phyloP scores from a whole-genome alignment of 495 filamentous ascomycete genomes.

The Lophium mytilinum region DNA sequence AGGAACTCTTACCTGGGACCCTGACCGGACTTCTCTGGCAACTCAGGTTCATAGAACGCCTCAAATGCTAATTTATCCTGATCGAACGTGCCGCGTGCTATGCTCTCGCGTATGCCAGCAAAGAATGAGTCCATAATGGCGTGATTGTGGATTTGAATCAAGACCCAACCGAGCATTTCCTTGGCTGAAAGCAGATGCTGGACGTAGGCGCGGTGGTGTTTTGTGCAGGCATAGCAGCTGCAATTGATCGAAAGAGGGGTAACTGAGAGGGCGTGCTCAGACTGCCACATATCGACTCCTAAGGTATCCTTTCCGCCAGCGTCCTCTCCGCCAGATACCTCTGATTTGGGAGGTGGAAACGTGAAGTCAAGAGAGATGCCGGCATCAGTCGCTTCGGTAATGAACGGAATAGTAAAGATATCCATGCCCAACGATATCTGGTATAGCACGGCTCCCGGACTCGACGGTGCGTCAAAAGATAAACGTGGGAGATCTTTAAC shows the following conservation, averaged over 20 bases:
- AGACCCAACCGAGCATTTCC: slow-evolving; percentile 93
- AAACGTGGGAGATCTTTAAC: slow-evolving; percentile 60
- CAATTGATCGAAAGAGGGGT: slow-evolving; percentile 54
- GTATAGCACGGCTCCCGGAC: slow-evolving; percentile 66
- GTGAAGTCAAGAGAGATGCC: slow-evolving; percentile 77
- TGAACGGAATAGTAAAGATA: slow-evolving; percentile 66
- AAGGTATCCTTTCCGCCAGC: slow-evolving; percentile 37
- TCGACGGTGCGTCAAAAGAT: slow-evolving; percentile 55
- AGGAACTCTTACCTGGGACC: slow-evolving; percentile 54
- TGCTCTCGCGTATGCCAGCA: slow-evolving; percentile 51
- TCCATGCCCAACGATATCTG: slow-evolving; percentile 72
- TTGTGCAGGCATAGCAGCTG: slow-evolving; percentile 73
- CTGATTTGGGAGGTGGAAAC: slow-evolving; percentile 48
- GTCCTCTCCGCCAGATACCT: neutral
- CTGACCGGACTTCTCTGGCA: slow-evolving; percentile 67
- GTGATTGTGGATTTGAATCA: slow-evolving; percentile 87
- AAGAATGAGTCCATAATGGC: slow-evolving; percentile 68
- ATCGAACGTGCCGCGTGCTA: slow-evolving; percentile 56
- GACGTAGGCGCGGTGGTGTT: slow-evolving; percentile 79
- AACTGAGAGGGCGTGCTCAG: slow-evolving; percentile 47
- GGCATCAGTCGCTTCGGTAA: slow-evolving; percentile 66
- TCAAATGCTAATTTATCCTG: slow-evolving; percentile 49
- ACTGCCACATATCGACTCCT: slow-evolving; percentile 67
- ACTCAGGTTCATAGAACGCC: slow-evolving; percentile 51
- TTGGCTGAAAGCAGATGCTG: slow-evolving; percentile 79